Evolutionary conservation across 1,139 yeast genomes (phyloP).

Genomic region (Yamadazyma dushanensis): DNA sequence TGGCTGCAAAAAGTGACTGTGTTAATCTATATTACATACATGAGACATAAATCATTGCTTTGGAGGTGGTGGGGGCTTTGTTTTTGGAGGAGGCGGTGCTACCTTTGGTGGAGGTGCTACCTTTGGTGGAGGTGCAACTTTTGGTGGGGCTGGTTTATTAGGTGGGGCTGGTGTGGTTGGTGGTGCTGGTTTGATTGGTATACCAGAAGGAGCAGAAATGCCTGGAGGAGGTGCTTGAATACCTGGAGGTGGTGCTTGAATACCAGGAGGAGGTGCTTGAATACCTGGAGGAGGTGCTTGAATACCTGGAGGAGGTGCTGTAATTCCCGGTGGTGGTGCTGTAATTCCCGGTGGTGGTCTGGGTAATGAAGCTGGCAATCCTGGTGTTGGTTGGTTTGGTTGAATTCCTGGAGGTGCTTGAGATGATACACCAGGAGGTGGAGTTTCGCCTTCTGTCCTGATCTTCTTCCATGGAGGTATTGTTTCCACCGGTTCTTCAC

Average conservation of each 20-base stretch:
- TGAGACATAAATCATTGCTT: slow-evolving; percentile 10
- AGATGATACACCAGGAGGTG: not conserved
- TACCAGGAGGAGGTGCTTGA: slow-evolving; percentile 6
- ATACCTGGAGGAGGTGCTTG: slow-evolving; percentile 5
- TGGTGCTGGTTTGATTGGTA: slow-evolving; percentile 13
- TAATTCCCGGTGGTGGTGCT: slow-evolving; percentile 1
- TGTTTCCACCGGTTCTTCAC: not conserved
- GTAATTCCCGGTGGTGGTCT: slow-evolving; percentile 3
- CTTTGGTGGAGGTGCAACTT: slow-evolving; percentile 21
- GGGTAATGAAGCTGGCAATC: slow-evolving; percentile 3
- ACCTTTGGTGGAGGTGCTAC: slow-evolving; percentile 15
- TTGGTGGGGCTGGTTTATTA: too few species aligned
- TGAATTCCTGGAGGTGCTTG: slow-evolving; percentile 2
- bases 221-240: slow-evolving; percentile 8
- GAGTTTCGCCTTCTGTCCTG: slow-evolving; percentile 7
- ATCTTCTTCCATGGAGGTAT: slow-evolving; percentile 17
- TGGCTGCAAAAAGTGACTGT: not conserved
- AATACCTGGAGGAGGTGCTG: slow-evolving; percentile 1
- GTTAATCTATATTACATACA: not conserved
- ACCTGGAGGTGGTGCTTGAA: slow-evolving; percentile 8
- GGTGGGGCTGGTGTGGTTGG: slow-evolving; percentile 21
- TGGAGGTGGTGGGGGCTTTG: slow-evolving; percentile 33
- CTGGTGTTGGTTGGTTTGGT: not conserved
- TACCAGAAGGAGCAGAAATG: too few species aligned
- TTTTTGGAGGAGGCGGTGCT: slow-evolving; percentile 27